Conservation (phyloP, 2,329 filamentous ascomycete species). For the Cladosporium sp. region DNA sequence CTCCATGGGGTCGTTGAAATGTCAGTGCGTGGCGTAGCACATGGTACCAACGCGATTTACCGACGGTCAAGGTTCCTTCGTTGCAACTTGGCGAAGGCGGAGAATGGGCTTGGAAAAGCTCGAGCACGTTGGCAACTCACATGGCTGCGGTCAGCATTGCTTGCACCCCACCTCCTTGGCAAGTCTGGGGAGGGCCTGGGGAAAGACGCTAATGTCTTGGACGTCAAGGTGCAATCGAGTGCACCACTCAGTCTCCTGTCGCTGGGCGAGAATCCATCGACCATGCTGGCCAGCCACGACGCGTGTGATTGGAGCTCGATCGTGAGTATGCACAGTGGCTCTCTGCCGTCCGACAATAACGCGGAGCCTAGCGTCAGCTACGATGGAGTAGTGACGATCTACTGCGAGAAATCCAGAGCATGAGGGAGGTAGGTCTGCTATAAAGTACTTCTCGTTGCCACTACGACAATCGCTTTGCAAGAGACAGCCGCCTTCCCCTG, state of each 20-base stretch:
- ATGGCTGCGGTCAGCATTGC: constrained; percentile 10
- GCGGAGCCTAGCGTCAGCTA: constrained; percentile 14
- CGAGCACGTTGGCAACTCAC: constrained; percentile 15
- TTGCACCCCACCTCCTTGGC: constrained; percentile 18
- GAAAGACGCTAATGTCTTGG: constrained; percentile 13
- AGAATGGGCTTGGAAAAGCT: constrained; percentile 17
- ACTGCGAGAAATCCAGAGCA: not conserved
- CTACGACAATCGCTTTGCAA: not conserved
- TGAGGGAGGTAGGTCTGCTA: constrained; percentile 9
- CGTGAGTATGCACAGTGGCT: constrained; percentile 1
- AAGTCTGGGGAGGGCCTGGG: constrained; percentile 17
- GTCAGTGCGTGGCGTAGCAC: not conserved
- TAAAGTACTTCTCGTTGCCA: constrained; percentile 10
- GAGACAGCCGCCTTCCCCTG: not conserved
- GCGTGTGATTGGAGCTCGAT: constrained; percentile 3
- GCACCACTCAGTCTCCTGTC: not conserved
- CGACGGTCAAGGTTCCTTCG: not conserved
- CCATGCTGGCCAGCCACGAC: constrained; percentile 7
- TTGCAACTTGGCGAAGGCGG: constrained; percentile 12
- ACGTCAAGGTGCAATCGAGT: constrained; percentile 4
- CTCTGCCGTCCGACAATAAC: constrained; percentile 13
- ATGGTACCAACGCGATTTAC: not conserved
- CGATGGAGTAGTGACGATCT: not conserved
- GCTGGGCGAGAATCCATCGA: constrained; percentile 16
- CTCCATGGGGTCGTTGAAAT: constrained; percentile 7